These are phyloP conservation scores for Arthromyces matolae DNA, from an alignment of 768 basidiomycete species.

Conservation along the genomic window DNA sequence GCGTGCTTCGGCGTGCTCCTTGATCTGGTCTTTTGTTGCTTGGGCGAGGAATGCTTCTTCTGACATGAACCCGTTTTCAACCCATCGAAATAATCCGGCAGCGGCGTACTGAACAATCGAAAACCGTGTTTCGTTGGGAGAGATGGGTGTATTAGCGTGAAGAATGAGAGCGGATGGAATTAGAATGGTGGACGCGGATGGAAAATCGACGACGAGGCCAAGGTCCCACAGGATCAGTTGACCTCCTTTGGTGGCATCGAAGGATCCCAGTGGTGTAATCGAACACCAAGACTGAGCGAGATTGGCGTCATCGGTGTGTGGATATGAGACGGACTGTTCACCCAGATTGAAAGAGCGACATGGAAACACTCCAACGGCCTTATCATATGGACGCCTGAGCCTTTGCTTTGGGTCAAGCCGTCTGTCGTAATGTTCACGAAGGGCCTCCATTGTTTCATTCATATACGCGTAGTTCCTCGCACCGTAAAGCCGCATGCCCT, in stretches of 20 bases:
- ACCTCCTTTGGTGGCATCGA: conserved; percentile 1
- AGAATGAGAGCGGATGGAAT: neutral
- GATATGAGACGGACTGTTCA: too few species aligned
- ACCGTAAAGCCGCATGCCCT: neutral
- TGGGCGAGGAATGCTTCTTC: neutral
- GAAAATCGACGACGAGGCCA: too few species aligned
- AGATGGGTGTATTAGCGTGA: neutral
- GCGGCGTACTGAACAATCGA: too few species aligned
- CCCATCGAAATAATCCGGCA: neutral
- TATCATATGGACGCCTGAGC: conserved; percentile 3
- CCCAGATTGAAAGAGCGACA: conserved; percentile 10
- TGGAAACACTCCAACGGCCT: conserved; percentile 4
- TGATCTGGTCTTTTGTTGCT: neutral
- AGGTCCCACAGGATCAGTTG: too few species aligned
- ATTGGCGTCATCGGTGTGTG: too few species aligned
- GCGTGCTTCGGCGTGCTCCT: neutral
- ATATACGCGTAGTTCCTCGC: conserved; percentile 1
- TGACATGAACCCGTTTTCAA: too few species aligned
- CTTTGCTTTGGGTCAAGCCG: neutral
- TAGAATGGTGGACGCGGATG: neutral
- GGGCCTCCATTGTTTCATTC: conserved; percentile 1
- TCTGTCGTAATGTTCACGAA: neutral
- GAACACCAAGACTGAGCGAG: too few species aligned
- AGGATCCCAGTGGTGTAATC: conserved; percentile 2
- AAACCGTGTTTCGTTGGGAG: neutral